Evolutionary conservation across 225 moss, liverwort and hornwort genomes (phyloP), one percentile per base, ranked within the genome.

Genomic region (Polytrichum formosum): DNA sequence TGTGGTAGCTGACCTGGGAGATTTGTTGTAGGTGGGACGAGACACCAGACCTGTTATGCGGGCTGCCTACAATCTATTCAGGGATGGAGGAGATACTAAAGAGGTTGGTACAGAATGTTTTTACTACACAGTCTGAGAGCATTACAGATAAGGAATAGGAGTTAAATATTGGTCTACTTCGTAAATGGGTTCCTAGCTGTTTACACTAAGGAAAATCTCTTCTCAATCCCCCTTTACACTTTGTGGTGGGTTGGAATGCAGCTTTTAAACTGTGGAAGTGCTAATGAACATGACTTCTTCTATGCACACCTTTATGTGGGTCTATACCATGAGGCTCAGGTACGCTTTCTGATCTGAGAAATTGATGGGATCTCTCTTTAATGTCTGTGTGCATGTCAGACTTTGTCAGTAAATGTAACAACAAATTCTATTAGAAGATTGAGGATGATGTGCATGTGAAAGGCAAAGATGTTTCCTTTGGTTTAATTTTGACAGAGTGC

Each of bases 41-140:
- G 97, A 97, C 75, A 77, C 85, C 62, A 89, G 97, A 68, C 86
- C 93, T 63, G 86, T 93, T 22, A 92, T 97, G 97, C 84, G 85
- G 63, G 86, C 89, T 67, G 86, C 90, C 26, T 94, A 94, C 67
- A 88, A 94, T 72, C 67, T 97, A 21, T 94, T 90, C 66, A 79
- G 93, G 77, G 84, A 91, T 53, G 94, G 94, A 46, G 89, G 88
- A 68, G 79, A 85, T 59, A 79, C 87, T 26, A 79, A 88, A 58
- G 74, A 88, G 84, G 96, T 91, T 58, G 29, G 7, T 59, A 56
- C 67, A 55, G 19, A 61, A 54, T 23, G 25, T 27, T 65, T 56
- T 19, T 56, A 56, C 20, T 7, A 56, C 56, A 26, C 26, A 58
- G 61, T 18, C 73, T 33, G 8, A 35, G 35, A 9, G 35, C 35